Evolutionary conservation across 2,329 filamentous ascomycete genomes (phyloP), one percentile per base, ranked within the genome.

Genomic region (Claviceps arundinis): DNA sequence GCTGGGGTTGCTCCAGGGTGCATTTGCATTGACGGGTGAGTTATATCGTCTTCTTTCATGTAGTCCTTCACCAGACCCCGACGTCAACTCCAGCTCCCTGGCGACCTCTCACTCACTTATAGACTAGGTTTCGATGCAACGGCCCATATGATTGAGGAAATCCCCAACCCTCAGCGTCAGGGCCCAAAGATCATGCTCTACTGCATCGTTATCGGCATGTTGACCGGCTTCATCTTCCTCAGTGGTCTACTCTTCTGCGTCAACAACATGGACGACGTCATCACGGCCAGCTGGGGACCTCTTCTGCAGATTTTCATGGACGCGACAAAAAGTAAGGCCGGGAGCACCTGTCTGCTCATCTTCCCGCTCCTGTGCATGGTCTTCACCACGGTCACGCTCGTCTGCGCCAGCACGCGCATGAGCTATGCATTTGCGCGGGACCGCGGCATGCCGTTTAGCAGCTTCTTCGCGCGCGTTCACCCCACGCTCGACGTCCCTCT

Each of bases 131-230:
- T 75, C 56, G 73, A 76, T 54, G 73, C 70, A 9, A 69, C 69
- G 3, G 70, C 72, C 4, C 73, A 76, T 57, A 75, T 75, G 72
- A 73, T 74, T 50, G 73, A 77, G 58, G 79, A 82, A 59, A 81
- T 82, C 8, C 77, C 78, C n/a, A 69, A 78, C 34, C 70, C 77
- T 0, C 67, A 77, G 1, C 67, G 75, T 1, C 73, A 82, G 55
- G 82, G 81, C 0, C 82, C 82, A 5, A 77, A 75, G 56, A 82
- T 85, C 53, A 84, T 85, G 81, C 72, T 85, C 22, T 77, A 75
- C 57, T 82, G 78, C 55, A 81, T 85, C 38, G 64, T 64, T 8
- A 85, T 85, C 19, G 82, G 82, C 52, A 78, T 80, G 52, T 68
- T 77, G 37, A 84, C 81, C 1, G 82, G 82, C 7, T 85, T 67